Conservation (phyloP, 1,284 basidiomycete species). For the Neonothopanus nambi region DNA sequence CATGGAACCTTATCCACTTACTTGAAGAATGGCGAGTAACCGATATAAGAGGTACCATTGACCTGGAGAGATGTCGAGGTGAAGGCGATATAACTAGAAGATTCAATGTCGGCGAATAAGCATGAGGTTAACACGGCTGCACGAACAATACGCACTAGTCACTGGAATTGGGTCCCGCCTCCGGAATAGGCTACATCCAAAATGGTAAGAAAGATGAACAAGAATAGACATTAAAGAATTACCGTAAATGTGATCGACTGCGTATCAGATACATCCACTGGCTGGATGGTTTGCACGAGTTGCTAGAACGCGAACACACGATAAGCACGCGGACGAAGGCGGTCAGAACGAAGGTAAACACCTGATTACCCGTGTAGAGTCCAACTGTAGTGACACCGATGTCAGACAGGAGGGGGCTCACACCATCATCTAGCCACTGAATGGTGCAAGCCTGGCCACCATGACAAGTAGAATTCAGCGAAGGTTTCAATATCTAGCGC, state of each 20-base stretch:
- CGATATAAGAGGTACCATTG: slow-evolving; percentile 37
- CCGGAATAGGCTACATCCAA: slow-evolving; percentile 41
- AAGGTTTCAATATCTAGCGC: slow-evolving; percentile 58
- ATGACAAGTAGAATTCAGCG: slow-evolving; percentile 40
- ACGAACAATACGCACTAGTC: slow-evolving; percentile 44
- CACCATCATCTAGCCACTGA: slow-evolving; percentile 63
- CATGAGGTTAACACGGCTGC: neutral
- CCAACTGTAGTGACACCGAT: slow-evolving; percentile 54
- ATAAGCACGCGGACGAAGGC: neutral
- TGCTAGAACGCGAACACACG: slow-evolving; percentile 34
- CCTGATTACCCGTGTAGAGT: slow-evolving; percentile 55
- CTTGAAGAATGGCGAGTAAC: slow-evolving; percentile 60
- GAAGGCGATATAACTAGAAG: slow-evolving; percentile 61
- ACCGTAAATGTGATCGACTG: slow-evolving; percentile 59
- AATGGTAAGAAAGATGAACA: slow-evolving; percentile 1
- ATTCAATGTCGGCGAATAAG: slow-evolving; percentile 3
- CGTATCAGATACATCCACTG: slow-evolving; percentile 55
- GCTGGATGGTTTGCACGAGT: slow-evolving; percentile 49
- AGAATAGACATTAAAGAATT: too few species aligned
- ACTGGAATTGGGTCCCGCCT: slow-evolving; percentile 54
- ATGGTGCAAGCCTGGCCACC: slow-evolving; percentile 55
- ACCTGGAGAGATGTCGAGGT: slow-evolving; percentile 40
- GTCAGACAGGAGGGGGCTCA: slow-evolving; percentile 43
- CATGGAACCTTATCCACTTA: slow-evolving; percentile 33
- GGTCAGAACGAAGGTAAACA: slow-evolving; percentile 25